Conservation (phyloP, 1,284 basidiomycete species). For the Sutorius eximius region DNA sequence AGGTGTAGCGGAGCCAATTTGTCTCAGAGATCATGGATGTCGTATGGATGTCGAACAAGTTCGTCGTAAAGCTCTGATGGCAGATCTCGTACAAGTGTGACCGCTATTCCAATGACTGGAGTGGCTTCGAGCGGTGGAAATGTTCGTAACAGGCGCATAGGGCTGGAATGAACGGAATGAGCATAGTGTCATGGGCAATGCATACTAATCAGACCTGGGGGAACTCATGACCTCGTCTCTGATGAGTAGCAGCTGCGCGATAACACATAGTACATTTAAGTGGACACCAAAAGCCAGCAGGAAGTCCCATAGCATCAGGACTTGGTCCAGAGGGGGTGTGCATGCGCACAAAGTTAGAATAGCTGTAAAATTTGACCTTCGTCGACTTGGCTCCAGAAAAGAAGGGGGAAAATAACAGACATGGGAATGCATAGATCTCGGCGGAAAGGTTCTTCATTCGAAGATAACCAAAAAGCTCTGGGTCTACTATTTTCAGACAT, state of each 20-base stretch:
- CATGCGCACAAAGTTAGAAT: slow-evolving; percentile 95
- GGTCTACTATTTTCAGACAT: slow-evolving; percentile 89
- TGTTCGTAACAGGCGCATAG: slow-evolving; percentile 93
- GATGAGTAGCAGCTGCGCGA: slow-evolving; percentile 90
- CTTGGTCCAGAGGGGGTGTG: slow-evolving; percentile 93
- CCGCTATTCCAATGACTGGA: slow-evolving; percentile 88
- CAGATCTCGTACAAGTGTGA: slow-evolving; percentile 89
- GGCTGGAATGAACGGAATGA: slow-evolving; percentile 50
- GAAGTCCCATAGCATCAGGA: slow-evolving; percentile 96
- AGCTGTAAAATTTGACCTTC: slow-evolving; percentile 48
- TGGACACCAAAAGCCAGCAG: slow-evolving; percentile 95
- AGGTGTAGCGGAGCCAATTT: slow-evolving; percentile 1
- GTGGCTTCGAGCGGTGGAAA: slow-evolving; percentile 90
- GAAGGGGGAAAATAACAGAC: slow-evolving; percentile 47
- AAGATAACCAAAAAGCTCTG: slow-evolving; percentile 79
- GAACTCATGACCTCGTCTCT: slow-evolving; percentile 85
- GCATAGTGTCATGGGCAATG: neutral
- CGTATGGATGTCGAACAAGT: slow-evolving; percentile 87
- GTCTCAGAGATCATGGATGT: slow-evolving; percentile 41
- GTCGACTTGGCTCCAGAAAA: slow-evolving; percentile 4
- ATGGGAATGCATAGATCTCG: slow-evolving; percentile 96
- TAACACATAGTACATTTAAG: slow-evolving; percentile 93
- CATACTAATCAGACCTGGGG: slow-evolving; percentile 58
- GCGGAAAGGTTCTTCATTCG: slow-evolving; percentile 94
- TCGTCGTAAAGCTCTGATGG: slow-evolving; percentile 88